Evolutionary conservation across 495 filamentous ascomycete genomes (phyloP).

Genomic region (Neohortaea acidophila): DNA sequence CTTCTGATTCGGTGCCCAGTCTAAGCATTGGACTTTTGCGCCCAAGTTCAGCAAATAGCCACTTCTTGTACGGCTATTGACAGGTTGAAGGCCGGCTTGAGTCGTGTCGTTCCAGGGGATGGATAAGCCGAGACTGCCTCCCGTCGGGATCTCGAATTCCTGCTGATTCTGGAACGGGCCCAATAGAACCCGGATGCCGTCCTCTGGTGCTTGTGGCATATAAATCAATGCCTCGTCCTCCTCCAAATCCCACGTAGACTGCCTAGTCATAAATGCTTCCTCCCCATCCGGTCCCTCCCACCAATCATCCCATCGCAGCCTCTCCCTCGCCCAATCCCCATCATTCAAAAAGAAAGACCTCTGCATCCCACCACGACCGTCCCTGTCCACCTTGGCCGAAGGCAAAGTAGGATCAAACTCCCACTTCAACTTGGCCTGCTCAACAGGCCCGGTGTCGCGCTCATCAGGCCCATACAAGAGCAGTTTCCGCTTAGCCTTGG

Average conservation of each 20-base stretch:
- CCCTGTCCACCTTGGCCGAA: conserved; percentile 26
- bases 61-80: conserved; percentile 23
- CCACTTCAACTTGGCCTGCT: conserved; percentile 36
- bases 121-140: conserved; percentile 31
- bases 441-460: conserved; percentile 29
- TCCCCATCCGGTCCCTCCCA: conserved; percentile 33
- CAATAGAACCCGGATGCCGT: conserved; percentile 34
- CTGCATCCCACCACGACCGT: conserved; percentile 22
- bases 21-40: conserved; percentile 34
- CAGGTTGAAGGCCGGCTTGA: no score
- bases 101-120: conserved; percentile 29
- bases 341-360: conserved; percentile 32
- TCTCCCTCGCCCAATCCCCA: conserved; percentile 31
- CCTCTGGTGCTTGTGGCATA: conserved; percentile 25
- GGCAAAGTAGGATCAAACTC: conserved; percentile 37
- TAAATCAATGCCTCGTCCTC: conserved; percentile 27
- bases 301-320: conserved; percentile 40
- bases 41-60: conserved; percentile 48
- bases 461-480: not conserved
- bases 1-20: conserved; percentile 43
- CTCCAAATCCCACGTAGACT: conserved; percentile 7
- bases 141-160: conserved; percentile 28
- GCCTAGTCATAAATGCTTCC: conserved; percentile 28
- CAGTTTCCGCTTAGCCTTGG: not conserved
- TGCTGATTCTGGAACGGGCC: conserved; percentile 35